Percentiles rank a stretch among this genome's conserved stretches.
Conservation (phyloP, 768 basidiomycete genomes). For the Podaxis mareebaensis region DNA sequence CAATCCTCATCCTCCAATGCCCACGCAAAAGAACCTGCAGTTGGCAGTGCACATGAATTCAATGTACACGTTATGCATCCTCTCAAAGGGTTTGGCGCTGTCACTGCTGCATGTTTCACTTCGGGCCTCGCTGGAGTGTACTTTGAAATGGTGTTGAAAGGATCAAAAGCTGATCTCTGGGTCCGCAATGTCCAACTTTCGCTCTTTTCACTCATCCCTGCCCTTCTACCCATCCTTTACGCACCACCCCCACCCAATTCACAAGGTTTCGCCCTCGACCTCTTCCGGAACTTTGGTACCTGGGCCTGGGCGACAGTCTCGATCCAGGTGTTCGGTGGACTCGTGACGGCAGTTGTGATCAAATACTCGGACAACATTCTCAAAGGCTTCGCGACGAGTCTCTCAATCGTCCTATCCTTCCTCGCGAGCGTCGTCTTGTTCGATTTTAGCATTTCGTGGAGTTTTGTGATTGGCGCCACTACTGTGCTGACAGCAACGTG, state of each 20-base stretch:
- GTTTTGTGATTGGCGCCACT: constrained; percentile 83
- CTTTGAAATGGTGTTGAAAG: constrained; percentile 97
- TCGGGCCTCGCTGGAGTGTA: constrained; percentile 97
- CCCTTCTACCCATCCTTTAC: constrained; percentile 78
- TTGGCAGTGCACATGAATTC: constrained; percentile 71
- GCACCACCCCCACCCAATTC: constrained; percentile 39
- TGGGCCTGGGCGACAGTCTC: constrained; percentile 97
- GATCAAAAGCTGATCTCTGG: constrained; percentile 89
- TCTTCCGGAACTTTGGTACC: constrained; percentile 85
- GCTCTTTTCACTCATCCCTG: constrained; percentile 91
- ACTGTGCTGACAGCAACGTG: constrained; percentile 89
- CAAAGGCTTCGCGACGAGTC: constrained; percentile 96
- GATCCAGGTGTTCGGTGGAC: constrained; percentile 89
- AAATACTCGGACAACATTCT: constrained; percentile 95
- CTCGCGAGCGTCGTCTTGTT: constrained; percentile 91
- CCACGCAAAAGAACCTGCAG: constrained; percentile 32
- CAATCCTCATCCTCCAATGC: constrained; percentile 53
- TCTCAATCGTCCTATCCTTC: constrained; percentile 95
- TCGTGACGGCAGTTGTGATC: constrained; percentile 94
- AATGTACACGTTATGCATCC: constrained; percentile 80
- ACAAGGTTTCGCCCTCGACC: constrained; percentile 50
- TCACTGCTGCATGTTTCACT: constrained; percentile 89
- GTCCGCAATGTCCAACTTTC: constrained; percentile 96
- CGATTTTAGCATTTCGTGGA: constrained; percentile 82
- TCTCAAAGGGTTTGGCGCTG: constrained; percentile 85